Evolutionary conservation across 208 protist species (phyloP), one percentile per base, ranked within the genome.

Genomic region (Paratrypanosoma confusum): DNA sequence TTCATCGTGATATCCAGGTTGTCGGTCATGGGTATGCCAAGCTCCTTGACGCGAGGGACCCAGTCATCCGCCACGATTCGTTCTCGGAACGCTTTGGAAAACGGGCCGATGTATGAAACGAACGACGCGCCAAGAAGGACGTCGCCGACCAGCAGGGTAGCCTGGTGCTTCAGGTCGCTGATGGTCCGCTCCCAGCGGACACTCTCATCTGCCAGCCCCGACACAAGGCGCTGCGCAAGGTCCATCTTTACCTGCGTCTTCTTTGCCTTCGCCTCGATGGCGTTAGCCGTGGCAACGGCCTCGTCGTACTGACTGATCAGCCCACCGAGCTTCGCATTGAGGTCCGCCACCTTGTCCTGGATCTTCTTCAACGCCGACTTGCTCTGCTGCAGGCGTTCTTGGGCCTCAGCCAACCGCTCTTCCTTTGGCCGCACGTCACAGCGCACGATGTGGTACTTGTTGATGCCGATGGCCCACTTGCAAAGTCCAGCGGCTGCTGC

Each of bases 61-160:
- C 94, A 98, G 53, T 90, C 81, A 41, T 93, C 71, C 28, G 81
- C 42, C n/a, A 97, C 70, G 10, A 98, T 81, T 21, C 70, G 64
- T 60, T 87, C 77, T 49, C 96, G 90, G 78, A 96, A 98, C 5
- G 76, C 57, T 50, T 95, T 93, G 48, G 92, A 97, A 71, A 99
- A 99, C 25, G 95, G 87, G 29, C 97, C 97, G 59, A 97, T 95
- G 77, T 99, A 99, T 18, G 91, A 97, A 34, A 98, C 79, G 51
- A 99, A 99, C 0, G 96, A 96, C 3, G 96, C 78, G 7, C 85
- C 79, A 13, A 99, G 61, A 43, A 99, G 79, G 27, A 98, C 95
- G 62, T 99, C 96, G 27, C 97, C 97, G 8, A 97, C 65, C 5
- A 99, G 77, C 14, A 96, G 90, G 16, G 58, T 73, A 1, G 81